These are phyloP conservation scores for Dryas integrifolia DNA, from an alignment of 331 rosid genomes.

Conservation along the genomic window DNA sequence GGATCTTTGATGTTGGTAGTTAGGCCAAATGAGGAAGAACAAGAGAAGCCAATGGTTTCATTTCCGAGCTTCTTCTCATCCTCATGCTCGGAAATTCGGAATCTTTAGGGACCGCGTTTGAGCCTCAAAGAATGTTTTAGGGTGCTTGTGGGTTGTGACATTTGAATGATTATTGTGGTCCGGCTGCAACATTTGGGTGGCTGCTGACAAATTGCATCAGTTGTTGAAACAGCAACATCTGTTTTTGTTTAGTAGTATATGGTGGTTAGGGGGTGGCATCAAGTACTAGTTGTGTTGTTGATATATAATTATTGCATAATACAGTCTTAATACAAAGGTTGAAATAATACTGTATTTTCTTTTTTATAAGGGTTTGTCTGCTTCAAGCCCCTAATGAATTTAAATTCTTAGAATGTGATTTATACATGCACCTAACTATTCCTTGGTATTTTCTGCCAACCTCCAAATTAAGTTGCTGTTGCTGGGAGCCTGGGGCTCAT, in stretches of 20 bases:
- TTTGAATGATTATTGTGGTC: background rate
- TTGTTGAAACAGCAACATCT: constrained; percentile 26
- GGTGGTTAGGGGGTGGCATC: constrained; percentile 26
- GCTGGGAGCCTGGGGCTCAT: background rate
- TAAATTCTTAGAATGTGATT: background rate
- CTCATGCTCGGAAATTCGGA: background rate
- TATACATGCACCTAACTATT: background rate
- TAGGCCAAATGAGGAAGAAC: background rate
- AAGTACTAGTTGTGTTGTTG: constrained; percentile 2
- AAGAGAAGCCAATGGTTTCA: constrained; percentile 7
- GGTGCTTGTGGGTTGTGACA: background rate
- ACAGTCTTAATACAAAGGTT: background rate
- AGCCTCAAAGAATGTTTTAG: background rate
- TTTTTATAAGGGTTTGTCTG: background rate
- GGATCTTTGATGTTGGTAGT: constrained; percentile 20
- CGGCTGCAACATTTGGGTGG: background rate
- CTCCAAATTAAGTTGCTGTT: background rate
- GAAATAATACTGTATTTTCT: background rate
- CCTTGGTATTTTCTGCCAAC: background rate
- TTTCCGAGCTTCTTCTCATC: background rate
- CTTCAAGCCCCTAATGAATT: background rate
- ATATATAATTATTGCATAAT: constrained; percentile 4
- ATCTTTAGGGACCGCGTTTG: background rate
- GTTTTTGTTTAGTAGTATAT: constrained; percentile 4
- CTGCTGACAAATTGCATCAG: constrained; percentile 10